phyloP scores from a whole-genome alignment of 495 filamentous ascomycete species.

The Chaetomium tenue region DNA sequence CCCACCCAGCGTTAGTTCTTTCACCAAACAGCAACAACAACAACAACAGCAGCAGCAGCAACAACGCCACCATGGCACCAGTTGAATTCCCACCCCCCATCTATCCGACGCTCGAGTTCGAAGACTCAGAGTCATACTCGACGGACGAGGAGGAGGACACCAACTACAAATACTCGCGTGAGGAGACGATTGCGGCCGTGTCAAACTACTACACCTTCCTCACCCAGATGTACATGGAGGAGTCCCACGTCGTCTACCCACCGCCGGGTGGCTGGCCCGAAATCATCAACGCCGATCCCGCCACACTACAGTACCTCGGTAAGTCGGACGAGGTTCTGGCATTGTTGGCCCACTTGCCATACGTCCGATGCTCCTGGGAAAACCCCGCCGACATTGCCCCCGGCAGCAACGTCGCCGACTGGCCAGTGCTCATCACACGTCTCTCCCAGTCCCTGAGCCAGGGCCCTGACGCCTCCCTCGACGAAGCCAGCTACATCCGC shows the following conservation, averaged over 20 bases:
- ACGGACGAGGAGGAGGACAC: slow-evolving; percentile 24
- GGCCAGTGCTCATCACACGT: slow-evolving; percentile 7
- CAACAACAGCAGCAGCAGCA: too few relatives aligned
- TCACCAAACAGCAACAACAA: too few relatives aligned
- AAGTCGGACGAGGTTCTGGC: slow-evolving; percentile 30
- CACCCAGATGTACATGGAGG: slow-evolving; percentile 28
- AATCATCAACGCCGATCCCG: slow-evolving; percentile 24
- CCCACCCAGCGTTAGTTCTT: neutral
- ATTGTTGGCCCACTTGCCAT: slow-evolving; percentile 31
- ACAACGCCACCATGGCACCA: too few relatives aligned
- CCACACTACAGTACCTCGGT: slow-evolving; percentile 13
- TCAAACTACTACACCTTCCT: slow-evolving; percentile 33
- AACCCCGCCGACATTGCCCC: neutral
- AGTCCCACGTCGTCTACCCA: slow-evolving; percentile 24
- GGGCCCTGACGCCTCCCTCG: too few relatives aligned
- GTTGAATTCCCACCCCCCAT: neutral
- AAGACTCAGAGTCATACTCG: too few relatives aligned
- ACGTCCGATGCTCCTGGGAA: slow-evolving; percentile 17
- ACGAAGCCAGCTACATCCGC: too few relatives aligned
- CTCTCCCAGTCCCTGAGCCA: neutral
- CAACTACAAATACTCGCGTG: slow-evolving; percentile 22
- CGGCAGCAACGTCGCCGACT: slow-evolving; percentile 16
- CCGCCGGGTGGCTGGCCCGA: slow-evolving; percentile 30
- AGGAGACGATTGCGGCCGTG: slow-evolving; percentile 23
- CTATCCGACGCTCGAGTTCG: neutral